Base-by-base conservation (phyloP, 768 basidiomycete genomes). In the Kwoniella sp. region DNA sequence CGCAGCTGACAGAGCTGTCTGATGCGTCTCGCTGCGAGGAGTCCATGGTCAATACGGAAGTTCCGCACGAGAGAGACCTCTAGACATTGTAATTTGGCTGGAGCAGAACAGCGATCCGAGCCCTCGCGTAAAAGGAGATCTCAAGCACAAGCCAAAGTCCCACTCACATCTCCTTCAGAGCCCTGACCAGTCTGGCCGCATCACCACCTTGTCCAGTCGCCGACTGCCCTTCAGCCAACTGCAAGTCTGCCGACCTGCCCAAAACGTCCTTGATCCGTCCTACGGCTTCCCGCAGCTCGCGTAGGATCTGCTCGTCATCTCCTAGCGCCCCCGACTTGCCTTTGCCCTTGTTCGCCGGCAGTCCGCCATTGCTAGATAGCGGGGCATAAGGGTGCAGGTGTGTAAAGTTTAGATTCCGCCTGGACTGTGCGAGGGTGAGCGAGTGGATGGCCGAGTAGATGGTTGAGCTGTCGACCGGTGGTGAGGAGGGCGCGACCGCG, bases 361-460 rank as follows among this genome's bases (percentile, higher is more conserved):
- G 7, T 12, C 20, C 3, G n/a, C 33, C 28, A 6, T 3, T 9
- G 36, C 20, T 43, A 22, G 22, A 38, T 2, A 19, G 19, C 39
- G 62, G 60, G 9, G 60, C 60, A 37, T 58, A 68, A 3, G 63
- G 60, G 46, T 68, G 60, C 3, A 58, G 51, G 46, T 60, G 62
- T 1, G 66, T 26, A 42, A 20, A 23, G 56, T 34, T 38, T 44
- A 41, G 31, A 25, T 43, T 42, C 10, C 26, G 12, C 29, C 10
- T 43, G 10, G 28, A 23, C 2, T 42, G 41, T 29, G 32, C 17
- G 4, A 36, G 11, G 5, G 49, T 19, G 4, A 55, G 26, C 3
- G 39, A 22, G 20, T 47, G 36, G 23, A 55, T 14, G 9, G 32
- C 9, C 10, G 38, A 26, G 3, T 42, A 34, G 19, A 55, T 19